Evolutionary conservation across 768 basidiomycete genomes (phyloP), one percentile per base, ranked within the genome.

Genomic region (Russula sp.): DNA sequence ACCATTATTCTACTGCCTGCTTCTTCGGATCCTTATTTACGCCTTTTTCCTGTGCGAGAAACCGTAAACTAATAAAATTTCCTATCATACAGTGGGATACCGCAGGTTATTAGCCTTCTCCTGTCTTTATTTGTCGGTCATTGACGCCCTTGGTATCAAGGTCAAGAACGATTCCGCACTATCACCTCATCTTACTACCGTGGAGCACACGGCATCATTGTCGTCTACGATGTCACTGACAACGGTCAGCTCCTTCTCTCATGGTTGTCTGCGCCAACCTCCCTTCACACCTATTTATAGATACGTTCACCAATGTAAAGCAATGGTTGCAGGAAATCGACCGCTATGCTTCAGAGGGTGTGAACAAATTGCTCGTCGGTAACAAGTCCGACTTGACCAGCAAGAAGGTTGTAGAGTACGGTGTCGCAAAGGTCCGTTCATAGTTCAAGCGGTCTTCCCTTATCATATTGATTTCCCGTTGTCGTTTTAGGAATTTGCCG

Each of bases 111-210:
- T 72, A 32, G 18, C 20, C 36, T 8, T 57, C 52, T 7, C 51
- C 32, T 50, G 52, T 50, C 28, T 32, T 38, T 5, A 32, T 22
- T 22, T 13, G 26, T 56, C 34, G 38, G 71, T 32, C 30, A 34
- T 52, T 36, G 38, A 46, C 44, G 22, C 24, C 53, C 57, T n/a
- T 42, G 57, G 36, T 67, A 49, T 61, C 67, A 66, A 92, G 91
- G 97, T 44, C 97, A 99, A 76, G 97, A 99, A 77, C 87, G 95
- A 34, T 98, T 98, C 89, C 86, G 97, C 66, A 98, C 97, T 16
- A 99, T 99, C 75, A 98, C 97, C 8, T 94, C 95, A 3, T 93
- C 95, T n/a, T 99, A 99, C 82, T 99, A 99, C 80, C 86, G 97
- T 64, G 97, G 97, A 48, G 97, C 97, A 54, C 94, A 96, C 74